These are phyloP conservation scores for Mycena vitilis DNA, from an alignment of 768 basidiomycete genomes.

Conservation along the genomic window DNA sequence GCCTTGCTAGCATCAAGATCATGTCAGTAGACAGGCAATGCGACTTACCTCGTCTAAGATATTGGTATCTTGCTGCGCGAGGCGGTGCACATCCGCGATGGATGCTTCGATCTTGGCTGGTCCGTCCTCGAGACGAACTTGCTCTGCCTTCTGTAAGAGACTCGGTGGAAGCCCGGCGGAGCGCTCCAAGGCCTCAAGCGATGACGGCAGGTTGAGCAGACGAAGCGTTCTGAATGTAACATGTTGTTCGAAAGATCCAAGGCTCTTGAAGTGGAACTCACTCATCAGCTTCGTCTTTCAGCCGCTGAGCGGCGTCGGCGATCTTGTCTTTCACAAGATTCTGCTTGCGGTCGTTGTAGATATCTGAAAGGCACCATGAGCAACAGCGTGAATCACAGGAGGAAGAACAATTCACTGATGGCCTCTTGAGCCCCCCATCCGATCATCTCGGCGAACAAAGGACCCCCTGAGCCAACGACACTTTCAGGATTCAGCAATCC, in stretches of 20 bases:
- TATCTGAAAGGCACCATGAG: constrained; percentile 57
- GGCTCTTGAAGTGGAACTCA: constrained; percentile 46
- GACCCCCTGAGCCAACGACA: constrained; percentile 62
- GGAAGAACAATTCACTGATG: constrained; percentile 68
- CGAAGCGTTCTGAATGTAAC: constrained; percentile 65
- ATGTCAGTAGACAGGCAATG: background rate
- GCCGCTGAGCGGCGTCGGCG: constrained; percentile 64
- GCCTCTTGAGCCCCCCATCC: constrained; percentile 92
- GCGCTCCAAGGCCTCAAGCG: constrained; percentile 88
- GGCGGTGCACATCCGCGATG: constrained; percentile 76
- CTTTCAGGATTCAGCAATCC: constrained; percentile 69
- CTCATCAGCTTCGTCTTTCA: constrained; percentile 73
- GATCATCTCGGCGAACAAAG: constrained; percentile 81
- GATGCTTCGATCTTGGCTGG: constrained; percentile 75
- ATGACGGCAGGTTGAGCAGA: constrained; percentile 82
- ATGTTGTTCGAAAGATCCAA: constrained; percentile 1
- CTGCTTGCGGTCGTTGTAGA: constrained; percentile 87
- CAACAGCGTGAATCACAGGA: background rate
- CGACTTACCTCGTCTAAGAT: constrained; percentile 79
- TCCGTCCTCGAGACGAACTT: constrained; percentile 84
- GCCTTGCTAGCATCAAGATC: constrained; percentile 60
- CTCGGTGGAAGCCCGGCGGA: constrained; percentile 92
- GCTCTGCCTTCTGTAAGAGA: constrained; percentile 85
- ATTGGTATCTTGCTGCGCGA: constrained; percentile 69
- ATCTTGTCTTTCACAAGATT: constrained; percentile 79